Base-by-base conservation (phyloP, 768 basidiomycete species). In the Leccinellum rugosiceps region DNA sequence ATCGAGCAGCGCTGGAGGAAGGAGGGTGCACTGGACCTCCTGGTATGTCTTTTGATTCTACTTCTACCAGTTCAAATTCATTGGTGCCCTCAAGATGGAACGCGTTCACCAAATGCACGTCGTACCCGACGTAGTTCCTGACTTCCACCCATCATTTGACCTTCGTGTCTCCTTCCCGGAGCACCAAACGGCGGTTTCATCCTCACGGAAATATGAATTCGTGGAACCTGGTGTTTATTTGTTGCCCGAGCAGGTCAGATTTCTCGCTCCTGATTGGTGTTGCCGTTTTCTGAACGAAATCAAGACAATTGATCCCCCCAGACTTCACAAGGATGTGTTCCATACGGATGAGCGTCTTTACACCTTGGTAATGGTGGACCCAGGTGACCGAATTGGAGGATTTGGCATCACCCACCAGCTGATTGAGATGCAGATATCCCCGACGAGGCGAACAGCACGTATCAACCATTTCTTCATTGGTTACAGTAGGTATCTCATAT, bases 41-140 rank as follows among this genome's bases (percentile, higher is more conserved):
- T 98, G 70, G 94, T 93, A 31, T 14, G 57, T 32, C 13, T 17
- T 44, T 30, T 28, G 6, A 14, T 28, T 13, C 9, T 23, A 23
- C 3, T 28, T 4, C 13, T 19, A n/a, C 44, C 13, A 1, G 50
- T 26, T 28, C 48, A 14, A 21, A 23, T n/a, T 46, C 30, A 50
- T 23, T 32, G 9, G 9, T 11, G 11, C 23, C 19, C 30, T 30
- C 7, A 67, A 94, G 89, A 97, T 97, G 93, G 91, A 97, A 68
- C 88, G 95, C 67, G 67, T 98, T 46, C 80, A 92, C 63, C 91
- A 94, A 74, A 93, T 97, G 92, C 75, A 86, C 50, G 86, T 98
- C 56, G 78, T 97, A 2, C 95, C 96, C 0, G 96, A 99, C 67
- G 75, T 95, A 11, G 70, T 98, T 17, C 84, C 90, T 1, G 76